Evolutionary conservation across 2,329 filamentous ascomycete genomes (phyloP).

Genomic region (Zymoseptoria ardabiliae): DNA sequence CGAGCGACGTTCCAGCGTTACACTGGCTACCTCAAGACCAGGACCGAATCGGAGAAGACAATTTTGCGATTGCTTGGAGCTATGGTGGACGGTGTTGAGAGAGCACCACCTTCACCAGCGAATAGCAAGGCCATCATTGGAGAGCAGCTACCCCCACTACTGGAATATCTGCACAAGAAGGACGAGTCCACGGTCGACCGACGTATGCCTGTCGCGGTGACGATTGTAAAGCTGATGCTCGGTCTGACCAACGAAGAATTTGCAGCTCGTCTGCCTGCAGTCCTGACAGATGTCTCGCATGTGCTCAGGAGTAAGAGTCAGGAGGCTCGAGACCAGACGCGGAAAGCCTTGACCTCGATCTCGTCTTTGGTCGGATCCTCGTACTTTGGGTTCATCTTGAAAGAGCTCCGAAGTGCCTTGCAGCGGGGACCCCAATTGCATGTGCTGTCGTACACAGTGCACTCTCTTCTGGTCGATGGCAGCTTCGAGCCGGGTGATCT

Average conservation of each 20-base stretch:
- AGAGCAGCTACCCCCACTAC: conserved; percentile 69
- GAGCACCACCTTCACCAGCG: neutral
- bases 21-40: conserved; percentile 70
- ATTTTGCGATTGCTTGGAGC: conserved; percentile 75
- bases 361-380: conserved; percentile 69
- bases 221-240: conserved; percentile 78
- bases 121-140: conserved; percentile 46
- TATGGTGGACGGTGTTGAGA: conserved; percentile 54
- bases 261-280: conserved; percentile 65
- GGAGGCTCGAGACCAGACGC: conserved; percentile 82
- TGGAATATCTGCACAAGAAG: conserved; percentile 85
- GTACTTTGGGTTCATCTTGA: conserved; percentile 88
- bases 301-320: conserved; percentile 84
- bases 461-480: conserved; percentile 76
- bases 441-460: conserved; percentile 88
- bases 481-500: conserved; percentile 72
- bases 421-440: conserved; percentile 86
- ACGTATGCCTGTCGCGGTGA: conserved; percentile 81
- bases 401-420: conserved; percentile 76
- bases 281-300: conserved; percentile 86
- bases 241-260: conserved; percentile 69
- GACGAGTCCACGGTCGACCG: conserved; percentile 91
- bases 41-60: conserved; percentile 77
- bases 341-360: conserved; percentile 81
- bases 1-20: conserved; percentile 77